Conservation (phyloP, 2,329 filamentous ascomycete species). For the Trichoderma sp. region DNA sequence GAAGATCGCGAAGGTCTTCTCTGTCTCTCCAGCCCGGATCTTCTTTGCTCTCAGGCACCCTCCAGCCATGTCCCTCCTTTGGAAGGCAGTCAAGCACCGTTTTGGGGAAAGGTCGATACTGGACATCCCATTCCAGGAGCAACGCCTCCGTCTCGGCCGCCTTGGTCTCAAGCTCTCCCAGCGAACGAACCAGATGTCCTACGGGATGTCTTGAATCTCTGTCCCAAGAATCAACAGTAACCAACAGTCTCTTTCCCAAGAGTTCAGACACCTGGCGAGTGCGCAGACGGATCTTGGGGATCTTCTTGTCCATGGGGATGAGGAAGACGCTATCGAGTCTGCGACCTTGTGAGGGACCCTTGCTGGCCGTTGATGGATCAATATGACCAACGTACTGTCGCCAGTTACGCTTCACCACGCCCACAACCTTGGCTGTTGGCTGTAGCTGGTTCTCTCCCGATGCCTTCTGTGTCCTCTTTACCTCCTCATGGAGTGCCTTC, state of each 20-base stretch:
- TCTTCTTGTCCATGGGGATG: slow-evolving; percentile 95
- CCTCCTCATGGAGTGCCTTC: slow-evolving; percentile 84
- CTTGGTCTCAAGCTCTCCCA: slow-evolving; percentile 93
- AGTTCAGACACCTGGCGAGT: slow-evolving; percentile 88
- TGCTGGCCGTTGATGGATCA: slow-evolving; percentile 78
- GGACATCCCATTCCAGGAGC: slow-evolving; percentile 91
- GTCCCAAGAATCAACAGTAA: slow-evolving; percentile 95
- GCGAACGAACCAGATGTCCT: slow-evolving; percentile 87
- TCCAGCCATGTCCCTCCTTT: slow-evolving; percentile 89
- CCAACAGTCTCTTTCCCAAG: slow-evolving; percentile 83
- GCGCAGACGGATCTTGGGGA: slow-evolving; percentile 91
- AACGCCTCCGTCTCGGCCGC: slow-evolving; percentile 96
- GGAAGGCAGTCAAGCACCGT: slow-evolving; percentile 92
- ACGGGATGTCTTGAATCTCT: slow-evolving; percentile 87
- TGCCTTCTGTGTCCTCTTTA: slow-evolving; percentile 77
- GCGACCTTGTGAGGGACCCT: slow-evolving; percentile 68
- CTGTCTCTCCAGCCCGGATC: slow-evolving; percentile 85
- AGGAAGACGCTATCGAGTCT: slow-evolving; percentile 92
- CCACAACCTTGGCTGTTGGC: slow-evolving; percentile 88
- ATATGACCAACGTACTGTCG: slow-evolving; percentile 96
- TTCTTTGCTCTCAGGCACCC: slow-evolving; percentile 72
- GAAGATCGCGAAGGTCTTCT: slow-evolving; percentile 75
- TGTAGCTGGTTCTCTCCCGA: slow-evolving; percentile 74
- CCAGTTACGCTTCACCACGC: slow-evolving; percentile 94
- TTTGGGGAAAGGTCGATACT: slow-evolving; percentile 95